These are phyloP conservation scores for Chaetothyriales sp. DNA, from an alignment of 2,329 filamentous ascomycete genomes.

Conservation along the genomic window DNA sequence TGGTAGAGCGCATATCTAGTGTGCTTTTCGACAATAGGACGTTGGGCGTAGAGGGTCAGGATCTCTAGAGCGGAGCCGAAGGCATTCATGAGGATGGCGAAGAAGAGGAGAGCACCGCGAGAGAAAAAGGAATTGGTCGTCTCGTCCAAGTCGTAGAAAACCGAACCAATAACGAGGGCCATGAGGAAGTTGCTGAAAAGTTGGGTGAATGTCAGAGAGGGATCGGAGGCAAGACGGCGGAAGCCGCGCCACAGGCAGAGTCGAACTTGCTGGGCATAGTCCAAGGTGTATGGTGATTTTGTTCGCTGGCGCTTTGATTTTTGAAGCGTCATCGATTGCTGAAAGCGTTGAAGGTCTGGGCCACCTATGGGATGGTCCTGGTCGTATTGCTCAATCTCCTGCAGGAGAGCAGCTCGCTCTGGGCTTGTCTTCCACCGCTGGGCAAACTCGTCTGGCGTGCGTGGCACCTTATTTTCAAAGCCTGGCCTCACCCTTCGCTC, in stretches of 20 bases:
- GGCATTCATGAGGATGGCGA: conserved; percentile 49
- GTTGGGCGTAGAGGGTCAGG: conserved; percentile 68
- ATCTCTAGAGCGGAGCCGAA: conserved; percentile 55
- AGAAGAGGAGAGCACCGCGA: conserved; percentile 52
- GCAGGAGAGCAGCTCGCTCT: conserved; percentile 29
- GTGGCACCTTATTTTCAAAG: conserved; percentile 50
- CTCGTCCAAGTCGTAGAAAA: conserved; percentile 51
- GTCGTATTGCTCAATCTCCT: conserved; percentile 34
- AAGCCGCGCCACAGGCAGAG: conserved; percentile 48
- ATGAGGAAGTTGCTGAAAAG: conserved; percentile 45
- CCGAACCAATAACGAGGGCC: conserved; percentile 50
- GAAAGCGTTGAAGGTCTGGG: conserved; percentile 27
- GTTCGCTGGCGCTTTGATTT: conserved; percentile 34
- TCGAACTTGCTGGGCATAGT: conserved; percentile 42
- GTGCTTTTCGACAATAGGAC: conserved; percentile 87
- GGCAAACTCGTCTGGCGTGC: conserved; percentile 58
- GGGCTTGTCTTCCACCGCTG: conserved; percentile 41
- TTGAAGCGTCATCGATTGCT: conserved; percentile 29
- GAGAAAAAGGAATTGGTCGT: conserved; percentile 49
- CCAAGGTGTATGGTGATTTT: conserved; percentile 43
- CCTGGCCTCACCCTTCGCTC: conserved; percentile 47
- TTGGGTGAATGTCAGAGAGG: conserved; percentile 49
- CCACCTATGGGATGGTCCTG: conserved; percentile 30
- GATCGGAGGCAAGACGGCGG: conserved; percentile 53
- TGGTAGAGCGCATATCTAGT: conserved; percentile 77